Percentiles rank a stretch among this genome's conserved stretches.
These are phyloP conservation scores for Globisporangium sylvaticum DNA, from an alignment of 352 stramenopile species.

Conservation along the genomic window DNA sequence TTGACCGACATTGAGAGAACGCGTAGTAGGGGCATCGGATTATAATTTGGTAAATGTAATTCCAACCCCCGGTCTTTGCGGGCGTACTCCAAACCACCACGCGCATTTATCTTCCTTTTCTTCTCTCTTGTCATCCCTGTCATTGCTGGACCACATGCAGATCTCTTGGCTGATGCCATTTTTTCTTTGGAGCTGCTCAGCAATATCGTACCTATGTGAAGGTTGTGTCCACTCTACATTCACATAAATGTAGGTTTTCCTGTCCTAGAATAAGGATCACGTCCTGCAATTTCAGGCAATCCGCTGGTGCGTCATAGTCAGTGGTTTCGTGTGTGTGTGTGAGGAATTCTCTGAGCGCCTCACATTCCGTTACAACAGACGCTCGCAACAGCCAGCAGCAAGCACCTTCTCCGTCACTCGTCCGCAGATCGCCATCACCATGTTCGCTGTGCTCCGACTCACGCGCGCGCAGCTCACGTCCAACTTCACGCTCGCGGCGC, in stretches of 20 bases:
- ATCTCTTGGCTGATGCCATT: background rate
- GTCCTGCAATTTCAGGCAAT: background rate
- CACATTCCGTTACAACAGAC: slow-evolving; percentile 1
- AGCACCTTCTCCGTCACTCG: background rate
- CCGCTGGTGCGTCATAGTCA: background rate
- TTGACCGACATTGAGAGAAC: slow-evolving; percentile 14
- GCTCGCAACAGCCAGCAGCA: background rate
- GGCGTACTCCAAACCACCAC: slow-evolving; percentile 13
- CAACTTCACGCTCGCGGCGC: slow-evolving; percentile 28
- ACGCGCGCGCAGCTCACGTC: slow-evolving; percentile 34
- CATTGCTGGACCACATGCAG: background rate
- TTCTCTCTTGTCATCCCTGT: background rate
- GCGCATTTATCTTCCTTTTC: background rate
- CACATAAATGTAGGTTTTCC: background rate
- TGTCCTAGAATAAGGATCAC: background rate
- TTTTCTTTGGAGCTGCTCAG: background rate
- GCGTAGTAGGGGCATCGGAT: slow-evolving; percentile 25
- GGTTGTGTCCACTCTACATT: background rate
- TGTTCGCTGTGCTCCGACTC: slow-evolving; percentile 41
- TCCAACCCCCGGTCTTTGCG: slow-evolving; percentile 29
- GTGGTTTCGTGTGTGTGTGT: background rate
- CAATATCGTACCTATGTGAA: background rate
- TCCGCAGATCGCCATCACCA: background rate
- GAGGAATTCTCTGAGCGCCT: slow-evolving; percentile 3
- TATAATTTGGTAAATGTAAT: slow-evolving; percentile 34